Base-by-base conservation (phyloP, 2,329 filamentous ascomycete species). In the Seiridium unicorne region DNA sequence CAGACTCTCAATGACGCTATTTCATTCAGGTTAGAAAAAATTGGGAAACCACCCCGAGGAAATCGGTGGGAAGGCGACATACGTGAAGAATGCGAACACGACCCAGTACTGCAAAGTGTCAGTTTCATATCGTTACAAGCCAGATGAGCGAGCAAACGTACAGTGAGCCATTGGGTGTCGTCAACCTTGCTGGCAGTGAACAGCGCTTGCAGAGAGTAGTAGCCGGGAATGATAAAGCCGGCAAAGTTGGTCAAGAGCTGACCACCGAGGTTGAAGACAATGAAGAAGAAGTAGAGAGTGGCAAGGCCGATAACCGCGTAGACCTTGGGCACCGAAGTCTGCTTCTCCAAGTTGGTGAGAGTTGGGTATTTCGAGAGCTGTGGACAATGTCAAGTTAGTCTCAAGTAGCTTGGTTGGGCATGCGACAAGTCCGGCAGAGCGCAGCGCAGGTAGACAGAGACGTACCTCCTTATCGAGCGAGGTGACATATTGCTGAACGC, bases 231-330 rank as follows among this genome's bases (percentile, higher is more conserved):
- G 69, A 90, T 79, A 74, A 95, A 95, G 63, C 92, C 92, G 67
- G 91, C 91, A 67, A 93, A 79, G 81, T 96, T 96, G 79, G 92
- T 93, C 68, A 96, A 82, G 72, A 95, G 89, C 79, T 93, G 91
- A 69, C 92, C 91, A 65, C 89, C 92, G 66, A 95, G 90, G 85
- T 96, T 96, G 84, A 96, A 93, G 81, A 95, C 88, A 79, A 95
- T 91, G 69, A 95, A 86, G 82, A 94, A 92, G 81, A 95, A 92
- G 84, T 96, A 96, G 66, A 93, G 85, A 56, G 88, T 88, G 62
- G 78, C 89, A 61, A 92, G 73, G 69, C 91, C 92, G 69, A 94
- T 88, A 72, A 91, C 84, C 66, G 87, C 89, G 76, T 96, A 95
- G 71, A 91, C 89, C 84, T 96, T 96, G 74, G 92, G 92, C 55